Base-by-base conservation (phyloP, 2,329 filamentous ascomycete species). In the Neonectria sp. region DNA sequence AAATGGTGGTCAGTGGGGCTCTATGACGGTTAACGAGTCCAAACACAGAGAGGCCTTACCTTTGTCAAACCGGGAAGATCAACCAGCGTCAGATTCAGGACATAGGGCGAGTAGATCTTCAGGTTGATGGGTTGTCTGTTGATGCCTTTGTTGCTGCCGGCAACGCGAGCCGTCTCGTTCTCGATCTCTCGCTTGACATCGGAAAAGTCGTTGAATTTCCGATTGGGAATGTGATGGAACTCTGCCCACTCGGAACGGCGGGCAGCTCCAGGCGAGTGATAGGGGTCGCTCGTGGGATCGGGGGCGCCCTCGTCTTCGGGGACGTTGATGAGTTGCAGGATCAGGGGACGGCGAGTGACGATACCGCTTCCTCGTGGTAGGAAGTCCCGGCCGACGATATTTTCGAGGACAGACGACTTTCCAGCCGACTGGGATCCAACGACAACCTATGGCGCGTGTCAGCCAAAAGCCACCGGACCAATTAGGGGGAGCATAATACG, bases 401-500 rank as follows among this genome's bases (percentile, higher is more conserved):
- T 99, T 85, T 99, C 96, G 71, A 99, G 91, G 29, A 99, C 96
- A 8, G 96, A 98, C 17, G 95, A 98, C 86, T 99, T 99, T 79
- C 96, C 96, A 63, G 96, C 97, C 12, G 96, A 98, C 84, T 99
- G 96, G 68, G 96, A 99, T 71, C 96, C 96, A 76, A 99, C 96
- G 68, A 99, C 96, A 72, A 99, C 95, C 95, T 98, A 79, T 60
- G 68, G 37, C 45, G 49, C 55, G 63, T 55, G 68, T 76, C 51
- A 76, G 74, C 61, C 60, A 57, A 55, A 61, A 63, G 56, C 6
- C 17, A 40, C n/a, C 40, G 27, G 62, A 67, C 31, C 63, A 67
- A 69, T 73, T 63, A 69, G 59, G 45, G 53, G 43, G 62, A 29
- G 58, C 55, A 52, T 59, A 51, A 48, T 71, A 85, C 91, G 79